Percentiles rank a stretch among this genome's conserved stretches.
phyloP scores from a whole-genome alignment of 179 eudicot species.

The Corrigiola litoralis region DNA sequence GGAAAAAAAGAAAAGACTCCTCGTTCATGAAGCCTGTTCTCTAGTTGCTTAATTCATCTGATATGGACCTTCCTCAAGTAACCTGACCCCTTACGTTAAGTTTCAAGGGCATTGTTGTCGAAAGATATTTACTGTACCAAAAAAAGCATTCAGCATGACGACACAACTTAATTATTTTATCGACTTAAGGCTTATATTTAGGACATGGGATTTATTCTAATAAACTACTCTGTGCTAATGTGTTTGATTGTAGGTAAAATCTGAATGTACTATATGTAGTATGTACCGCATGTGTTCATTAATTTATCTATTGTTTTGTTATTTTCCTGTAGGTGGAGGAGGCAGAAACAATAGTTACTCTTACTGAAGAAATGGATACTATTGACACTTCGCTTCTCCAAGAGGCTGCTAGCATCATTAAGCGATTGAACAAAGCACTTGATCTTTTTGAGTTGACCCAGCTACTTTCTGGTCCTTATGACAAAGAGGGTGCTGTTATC shows the following conservation, averaged over 20 bases:
- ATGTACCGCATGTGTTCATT: not conserved
- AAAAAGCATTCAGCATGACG: too few relatives aligned
- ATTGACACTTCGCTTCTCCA: conserved; percentile 70
- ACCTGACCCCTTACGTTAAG: too few relatives aligned
- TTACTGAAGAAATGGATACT: conserved; percentile 95
- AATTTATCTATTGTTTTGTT: not conserved
- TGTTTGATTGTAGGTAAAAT: not conserved
- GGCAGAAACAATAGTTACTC: conserved; percentile 82
- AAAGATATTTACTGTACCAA: too few relatives aligned
- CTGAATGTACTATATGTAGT: not conserved
- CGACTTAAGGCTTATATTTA: too few relatives aligned
- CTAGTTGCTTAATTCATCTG: too few relatives aligned
- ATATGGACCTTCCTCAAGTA: too few relatives aligned
- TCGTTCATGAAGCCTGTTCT: too few relatives aligned
- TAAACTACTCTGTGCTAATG: too few relatives aligned
- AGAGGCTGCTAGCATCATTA: conserved; percentile 74
- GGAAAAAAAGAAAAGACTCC: too few relatives aligned
- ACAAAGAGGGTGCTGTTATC: conserved; percentile 92
- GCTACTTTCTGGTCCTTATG: conserved; percentile 90
- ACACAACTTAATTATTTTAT: too few relatives aligned
- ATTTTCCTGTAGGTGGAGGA: conserved; percentile 64
- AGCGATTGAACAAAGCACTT: conserved; percentile 73
- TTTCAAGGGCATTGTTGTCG: too few relatives aligned
- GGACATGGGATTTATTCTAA: too few relatives aligned
- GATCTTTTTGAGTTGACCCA: conserved; percentile 85